Evolutionary conservation across 257 asterid genomes (phyloP).

Genomic region (Solanum lycopersicoides): DNA sequence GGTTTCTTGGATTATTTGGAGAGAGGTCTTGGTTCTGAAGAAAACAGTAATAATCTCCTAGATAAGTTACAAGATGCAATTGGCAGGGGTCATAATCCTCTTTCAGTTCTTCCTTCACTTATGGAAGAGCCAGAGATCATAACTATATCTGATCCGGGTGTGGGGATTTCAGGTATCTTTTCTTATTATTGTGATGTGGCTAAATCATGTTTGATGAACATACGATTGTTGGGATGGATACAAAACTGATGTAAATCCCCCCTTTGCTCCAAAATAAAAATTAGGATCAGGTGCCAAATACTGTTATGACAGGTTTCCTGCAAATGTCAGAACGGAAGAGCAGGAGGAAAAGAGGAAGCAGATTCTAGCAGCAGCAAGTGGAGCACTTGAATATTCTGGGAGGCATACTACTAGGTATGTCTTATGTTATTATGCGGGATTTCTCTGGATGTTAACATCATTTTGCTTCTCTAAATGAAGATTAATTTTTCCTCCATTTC

Average conservation of each 20-base stretch:
- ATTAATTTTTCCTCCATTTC: background rate
- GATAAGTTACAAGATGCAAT: slow-evolving; percentile 95
- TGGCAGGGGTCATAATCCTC: slow-evolving; percentile 86
- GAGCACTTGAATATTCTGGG: slow-evolving; percentile 77
- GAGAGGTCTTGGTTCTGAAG: slow-evolving; percentile 82
- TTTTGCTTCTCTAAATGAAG: background rate
- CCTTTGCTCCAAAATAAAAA: background rate
- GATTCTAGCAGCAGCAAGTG: slow-evolving; percentile 76
- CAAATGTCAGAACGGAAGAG: slow-evolving; percentile 64
- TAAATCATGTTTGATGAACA: background rate
- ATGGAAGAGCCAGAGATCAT: slow-evolving; percentile 49
- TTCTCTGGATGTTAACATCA: background rate
- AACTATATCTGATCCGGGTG: slow-evolving; percentile 54
- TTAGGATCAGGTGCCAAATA: slow-evolving; percentile 51
- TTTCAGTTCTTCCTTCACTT: slow-evolving; percentile 51
- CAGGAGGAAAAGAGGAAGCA: slow-evolving; percentile 89
- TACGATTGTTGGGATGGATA: background rate
- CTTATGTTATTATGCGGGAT: background rate
- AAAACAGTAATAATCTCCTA: slow-evolving; percentile 65
- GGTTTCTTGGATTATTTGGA: slow-evolving; percentile 94
- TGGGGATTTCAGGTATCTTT: slow-evolving; percentile 44
- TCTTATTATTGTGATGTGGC: background rate
- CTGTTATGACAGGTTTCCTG: slow-evolving; percentile 74
- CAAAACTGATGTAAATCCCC: background rate
- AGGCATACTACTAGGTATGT: slow-evolving; percentile 49